Evolutionary conservation across 768 basidiomycete species (phyloP), one percentile per base, ranked within the genome.

Genomic region (Suillus hirtellus): DNA sequence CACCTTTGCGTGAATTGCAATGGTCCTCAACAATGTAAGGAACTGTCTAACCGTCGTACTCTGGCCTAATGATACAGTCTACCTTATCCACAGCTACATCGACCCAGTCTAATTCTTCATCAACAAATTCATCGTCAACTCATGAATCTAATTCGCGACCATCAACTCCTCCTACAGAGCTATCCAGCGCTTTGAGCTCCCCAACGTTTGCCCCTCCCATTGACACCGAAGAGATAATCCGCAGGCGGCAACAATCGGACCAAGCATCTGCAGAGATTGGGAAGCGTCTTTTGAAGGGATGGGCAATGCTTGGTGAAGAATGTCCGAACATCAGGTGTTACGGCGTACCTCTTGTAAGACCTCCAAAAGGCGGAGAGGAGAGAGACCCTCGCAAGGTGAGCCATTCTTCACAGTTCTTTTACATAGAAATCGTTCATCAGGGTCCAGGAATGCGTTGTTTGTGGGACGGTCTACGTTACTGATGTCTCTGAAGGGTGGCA

Each of bases 221-320:
- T 42, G 89, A 90, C 63, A 88, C 86, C 1, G 87, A 86, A 66
- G 86, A 88, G 66, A 82, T 80, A 27, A 76, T 86, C 27, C 84
- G 84, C 42, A 83, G 93, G 37, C 85, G 93, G 60, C 86, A 88
- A 64, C 93, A 95, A 73, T 92, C 91, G 2, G 93, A 95, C 72
- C 77, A 74, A 46, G 93, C 94, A 17, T 92, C 92, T 3, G 76
- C 86, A 59, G 89, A 90, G 70, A 91, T 95, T 37, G 94, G 90
- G 50, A 88, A 84, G 65, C 83, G 86, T 31, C 79, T 95, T 64
- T 76, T 95, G 53, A 87, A 86, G 69, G 93, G 90, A 46, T 95
- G 92, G 91, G 86, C 93, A 0, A 92, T 95, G 90, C 80, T 95
- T n/a, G 91, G 82, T 27, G 92, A 95, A 43, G 92, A 93, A 76